Percentiles rank a stretch among this genome's conserved stretches.
phyloP scores from a whole-genome alignment of 129 eudicot genomes.

The Flaveria trinervia region DNA sequence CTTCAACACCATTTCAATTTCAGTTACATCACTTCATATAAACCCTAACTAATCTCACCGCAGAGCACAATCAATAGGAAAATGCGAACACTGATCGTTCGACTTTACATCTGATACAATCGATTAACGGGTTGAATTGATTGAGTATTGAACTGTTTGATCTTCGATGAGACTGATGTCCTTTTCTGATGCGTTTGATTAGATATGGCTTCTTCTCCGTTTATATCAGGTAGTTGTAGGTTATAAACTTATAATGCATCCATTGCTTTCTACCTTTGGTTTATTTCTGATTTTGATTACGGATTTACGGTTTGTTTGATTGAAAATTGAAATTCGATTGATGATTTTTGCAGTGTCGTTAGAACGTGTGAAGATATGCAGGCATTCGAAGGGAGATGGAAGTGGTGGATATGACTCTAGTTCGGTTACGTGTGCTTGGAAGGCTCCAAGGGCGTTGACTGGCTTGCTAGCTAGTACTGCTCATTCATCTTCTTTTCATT shows the following conservation, averaged over 20 bases:
- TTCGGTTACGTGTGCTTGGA: constrained; percentile 77
- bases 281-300: neutral
- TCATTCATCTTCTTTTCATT: constrained; percentile 34
- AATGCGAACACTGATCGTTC: neutral
- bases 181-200: constrained; percentile 53
- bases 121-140: neutral
- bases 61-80: neutral
- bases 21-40: constrained; percentile 16
- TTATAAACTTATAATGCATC: neutral
- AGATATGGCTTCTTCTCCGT: constrained; percentile 73
- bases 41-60: constrained; percentile 23
- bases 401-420: constrained; percentile 77
- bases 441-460: constrained; percentile 88
- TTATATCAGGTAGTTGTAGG: constrained; percentile 52
- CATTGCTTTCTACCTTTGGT: neutral
- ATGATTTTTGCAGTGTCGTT: constrained; percentile 54
- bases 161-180: constrained; percentile 15
- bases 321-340: neutral
- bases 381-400: constrained; percentile 69
- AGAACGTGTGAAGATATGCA: constrained; percentile 77
- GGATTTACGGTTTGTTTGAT: neutral
- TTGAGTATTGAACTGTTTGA: constrained; percentile 10
- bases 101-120: neutral
- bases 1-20: constrained; percentile 17
- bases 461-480: constrained; percentile 90